Percentiles rank a stretch among this genome's conserved stretches.
Evolutionary conservation across 2,329 filamentous ascomycete species (phyloP).

Genomic region (Pseudogymnoascus pannorum): DNA sequence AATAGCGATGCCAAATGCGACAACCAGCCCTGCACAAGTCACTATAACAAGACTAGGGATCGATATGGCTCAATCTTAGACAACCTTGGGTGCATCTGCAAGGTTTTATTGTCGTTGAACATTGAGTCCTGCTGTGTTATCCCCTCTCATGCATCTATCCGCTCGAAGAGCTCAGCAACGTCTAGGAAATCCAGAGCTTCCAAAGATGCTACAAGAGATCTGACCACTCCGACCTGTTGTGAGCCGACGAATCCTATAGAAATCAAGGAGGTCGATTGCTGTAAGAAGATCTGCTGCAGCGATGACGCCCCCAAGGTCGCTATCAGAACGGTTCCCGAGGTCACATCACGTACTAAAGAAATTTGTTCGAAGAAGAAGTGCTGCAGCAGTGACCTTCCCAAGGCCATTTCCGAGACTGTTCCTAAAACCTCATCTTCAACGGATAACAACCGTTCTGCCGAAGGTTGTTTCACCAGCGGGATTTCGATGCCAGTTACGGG

Average conservation of each 20-base stretch:
- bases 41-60: slow-evolving; percentile 3
- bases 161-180: slow-evolving; percentile 1
- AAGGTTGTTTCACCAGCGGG: background rate
- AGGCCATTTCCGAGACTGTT: background rate
- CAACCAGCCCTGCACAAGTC: slow-evolving; percentile 8
- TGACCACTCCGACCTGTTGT: background rate
- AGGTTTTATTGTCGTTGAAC: slow-evolving; percentile 43
- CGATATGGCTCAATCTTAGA: slow-evolving; percentile 30
- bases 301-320: background rate
- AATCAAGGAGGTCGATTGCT: background rate
- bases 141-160: slow-evolving; percentile 9
- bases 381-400: background rate
- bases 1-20: background rate
- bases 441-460: too few species aligned
- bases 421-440: background rate
- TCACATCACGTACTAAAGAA: too few species aligned
- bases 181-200: background rate
- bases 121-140: slow-evolving; percentile 43
- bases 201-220: background rate
- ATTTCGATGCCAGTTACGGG: background rate
- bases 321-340: background rate
- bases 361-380: background rate
- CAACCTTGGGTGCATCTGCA: slow-evolving; percentile 47
- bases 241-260: background rate
- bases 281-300: background rate